phyloP scores from a whole-genome alignment of 495 filamentous ascomycete species.

The Hypoxylon rickii region DNA sequence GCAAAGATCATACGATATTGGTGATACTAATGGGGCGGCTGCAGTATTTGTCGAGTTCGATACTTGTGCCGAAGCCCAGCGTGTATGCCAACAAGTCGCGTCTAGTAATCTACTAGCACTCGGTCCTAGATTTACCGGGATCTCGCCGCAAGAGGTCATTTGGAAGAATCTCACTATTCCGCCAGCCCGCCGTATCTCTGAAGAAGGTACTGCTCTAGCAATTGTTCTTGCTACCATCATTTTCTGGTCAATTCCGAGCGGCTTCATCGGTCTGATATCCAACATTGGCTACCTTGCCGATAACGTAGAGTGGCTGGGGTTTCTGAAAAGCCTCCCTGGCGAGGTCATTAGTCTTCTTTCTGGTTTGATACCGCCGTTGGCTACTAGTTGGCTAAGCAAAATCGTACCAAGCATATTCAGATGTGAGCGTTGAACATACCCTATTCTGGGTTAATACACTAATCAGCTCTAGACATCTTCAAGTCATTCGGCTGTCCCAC shows the following conservation, averaged over 20 bases:
- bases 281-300: conserved; percentile 72
- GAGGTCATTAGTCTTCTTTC: conserved; percentile 74
- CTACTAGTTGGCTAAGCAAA: conserved; percentile 79
- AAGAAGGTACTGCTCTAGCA: conserved; percentile 64
- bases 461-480: conserved; percentile 60
- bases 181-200: conserved; percentile 78
- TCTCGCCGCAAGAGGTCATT: conserved; percentile 79
- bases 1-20: conserved; percentile 64
- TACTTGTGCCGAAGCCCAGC: conserved; percentile 74
- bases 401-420: conserved; percentile 78
- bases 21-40: conserved; percentile 59
- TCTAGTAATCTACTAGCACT: conserved; percentile 84
- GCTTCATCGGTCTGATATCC: conserved; percentile 75
- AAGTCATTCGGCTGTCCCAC: conserved; percentile 74
- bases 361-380: conserved; percentile 74
- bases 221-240: conserved; percentile 73
- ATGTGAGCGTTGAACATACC: conserved; percentile 47
- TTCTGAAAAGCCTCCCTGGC: conserved; percentile 67
- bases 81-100: conserved; percentile 77
- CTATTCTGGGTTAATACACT: neutral
- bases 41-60: conserved; percentile 80
- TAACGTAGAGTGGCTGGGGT: conserved; percentile 65
- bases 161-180: conserved; percentile 81
- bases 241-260: conserved; percentile 90
- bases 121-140: conserved; percentile 78